Percentiles rank a stretch among this genome's conserved stretches.
Evolutionary conservation across 2,329 filamentous ascomycete species (phyloP).

Genomic region (Xylariaceae sp.): DNA sequence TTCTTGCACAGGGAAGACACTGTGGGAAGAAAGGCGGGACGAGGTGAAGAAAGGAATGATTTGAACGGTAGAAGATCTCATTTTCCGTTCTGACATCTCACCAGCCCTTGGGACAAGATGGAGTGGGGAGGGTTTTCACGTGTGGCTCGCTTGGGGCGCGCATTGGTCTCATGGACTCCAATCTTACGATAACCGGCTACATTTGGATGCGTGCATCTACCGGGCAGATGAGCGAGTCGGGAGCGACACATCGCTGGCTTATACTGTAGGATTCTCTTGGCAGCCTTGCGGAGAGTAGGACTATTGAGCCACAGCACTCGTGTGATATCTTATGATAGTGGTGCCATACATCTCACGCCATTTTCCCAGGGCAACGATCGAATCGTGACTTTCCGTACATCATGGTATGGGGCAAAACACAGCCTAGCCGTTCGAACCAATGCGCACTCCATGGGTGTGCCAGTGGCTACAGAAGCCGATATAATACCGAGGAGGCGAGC

Average conservation of each 20-base stretch:
- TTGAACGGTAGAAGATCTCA: too few species aligned
- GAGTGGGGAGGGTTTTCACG: neutral
- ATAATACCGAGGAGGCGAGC: too few species aligned
- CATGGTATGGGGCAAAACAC: neutral
- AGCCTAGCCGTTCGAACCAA: conserved; percentile 9
- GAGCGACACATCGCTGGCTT: conserved; percentile 2
- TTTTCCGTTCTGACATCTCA: neutral
- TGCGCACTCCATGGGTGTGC: neutral
- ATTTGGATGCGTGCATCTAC: conserved; percentile 8
- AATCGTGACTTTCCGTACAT: neutral
- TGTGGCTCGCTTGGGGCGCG: neutral
- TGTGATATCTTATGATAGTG: conserved; percentile 18
- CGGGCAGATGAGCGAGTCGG: conserved; percentile 10
- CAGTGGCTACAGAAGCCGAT: too few species aligned
- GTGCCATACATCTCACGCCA: conserved; percentile 19
- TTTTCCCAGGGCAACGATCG: neutral
- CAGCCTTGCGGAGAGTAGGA: conserved; percentile 1
- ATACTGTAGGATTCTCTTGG: conserved; percentile 1
- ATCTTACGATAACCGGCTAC: neutral
- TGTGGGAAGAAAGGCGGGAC: conserved; percentile 95
- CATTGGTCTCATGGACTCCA: conserved; percentile 3
- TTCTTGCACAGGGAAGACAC: conserved; percentile 94
- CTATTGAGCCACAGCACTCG: conserved; percentile 1
- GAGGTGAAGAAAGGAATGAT: conserved; percentile 88
- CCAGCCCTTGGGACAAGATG: neutral